Conservation (phyloP, 2,329 filamentous ascomycete species). For the Xylaria sp. region DNA sequence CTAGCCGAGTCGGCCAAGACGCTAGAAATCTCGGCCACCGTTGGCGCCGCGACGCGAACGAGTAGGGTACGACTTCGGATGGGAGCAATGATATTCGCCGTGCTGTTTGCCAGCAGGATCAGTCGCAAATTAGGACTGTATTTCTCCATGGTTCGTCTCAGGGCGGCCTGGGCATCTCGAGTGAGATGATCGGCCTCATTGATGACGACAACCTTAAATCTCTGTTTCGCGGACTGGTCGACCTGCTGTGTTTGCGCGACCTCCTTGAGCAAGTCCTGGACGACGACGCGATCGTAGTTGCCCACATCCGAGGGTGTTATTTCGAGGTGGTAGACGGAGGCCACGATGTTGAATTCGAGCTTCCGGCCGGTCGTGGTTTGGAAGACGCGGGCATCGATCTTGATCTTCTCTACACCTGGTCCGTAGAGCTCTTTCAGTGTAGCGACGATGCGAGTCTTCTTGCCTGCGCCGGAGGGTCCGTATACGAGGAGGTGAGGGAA, state of each 20-base stretch:
- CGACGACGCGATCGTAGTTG: slow-evolving; percentile 90
- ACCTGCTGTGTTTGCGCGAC: slow-evolving; percentile 98
- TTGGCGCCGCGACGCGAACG: slow-evolving; percentile 85
- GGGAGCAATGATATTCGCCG: slow-evolving; percentile 97
- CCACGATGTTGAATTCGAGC: slow-evolving; percentile 98
- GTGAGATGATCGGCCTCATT: slow-evolving; percentile 96
- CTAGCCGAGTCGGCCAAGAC: slow-evolving; percentile 67
- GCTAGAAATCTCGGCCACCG: slow-evolving; percentile 73
- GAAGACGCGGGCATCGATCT: slow-evolving; percentile 95
- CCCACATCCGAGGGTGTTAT: slow-evolving; percentile 97
- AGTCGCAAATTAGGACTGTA: slow-evolving; percentile 92
- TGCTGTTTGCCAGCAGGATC: slow-evolving; percentile 91
- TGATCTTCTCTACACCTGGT: slow-evolving; percentile 98
- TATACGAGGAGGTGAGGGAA: slow-evolving; percentile 98
- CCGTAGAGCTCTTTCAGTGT: slow-evolving; percentile 94
- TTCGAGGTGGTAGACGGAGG: slow-evolving; percentile 95
- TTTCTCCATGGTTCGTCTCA: slow-evolving; percentile 97
- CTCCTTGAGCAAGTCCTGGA: slow-evolving; percentile 94
- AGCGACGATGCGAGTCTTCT: slow-evolving; percentile 94
- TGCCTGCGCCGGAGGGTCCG: slow-evolving; percentile 91
- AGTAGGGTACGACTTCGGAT: slow-evolving; percentile 89
- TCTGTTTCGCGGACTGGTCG: slow-evolving; percentile 82
- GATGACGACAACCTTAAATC: slow-evolving; percentile 98
- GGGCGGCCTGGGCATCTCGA: slow-evolving; percentile 88
- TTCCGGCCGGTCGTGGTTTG: slow-evolving; percentile 94